Conservation (phyloP, 2,329 filamentous ascomycete species). For the Hypoxylon sp. region DNA sequence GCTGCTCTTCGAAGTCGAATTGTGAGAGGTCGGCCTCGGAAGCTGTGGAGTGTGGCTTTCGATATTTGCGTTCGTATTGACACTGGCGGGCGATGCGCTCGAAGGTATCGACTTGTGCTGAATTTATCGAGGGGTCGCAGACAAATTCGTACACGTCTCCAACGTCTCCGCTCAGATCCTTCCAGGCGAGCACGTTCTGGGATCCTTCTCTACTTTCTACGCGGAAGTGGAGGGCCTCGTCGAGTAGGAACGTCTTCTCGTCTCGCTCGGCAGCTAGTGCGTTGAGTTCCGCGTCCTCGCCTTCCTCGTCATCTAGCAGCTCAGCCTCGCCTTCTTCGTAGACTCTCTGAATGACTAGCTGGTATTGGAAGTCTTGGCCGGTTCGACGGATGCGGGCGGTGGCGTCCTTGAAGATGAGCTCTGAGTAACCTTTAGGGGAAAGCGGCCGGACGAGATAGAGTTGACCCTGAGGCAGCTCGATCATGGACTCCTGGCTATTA, state of each 20-base stretch:
- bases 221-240: constrained; percentile 89
- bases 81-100: constrained; percentile 87
- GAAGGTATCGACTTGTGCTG: constrained; percentile 81
- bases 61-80: constrained; percentile 97
- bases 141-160: constrained; percentile 99
- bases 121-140: constrained; percentile 79
- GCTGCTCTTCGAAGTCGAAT: constrained; percentile 80
- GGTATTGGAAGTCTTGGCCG: constrained; percentile 95
- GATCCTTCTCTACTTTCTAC: constrained; percentile 83
- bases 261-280: constrained; percentile 84
- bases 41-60: constrained; percentile 81
- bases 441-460: constrained; percentile 96
- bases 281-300: constrained; percentile 81
- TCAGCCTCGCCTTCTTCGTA: constrained; percentile 99
- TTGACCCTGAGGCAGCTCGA: constrained; percentile 94
- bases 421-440: constrained; percentile 96
- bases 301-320: constrained; percentile 87
- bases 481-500: constrained; percentile 88
- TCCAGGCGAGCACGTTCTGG: constrained; percentile 92
- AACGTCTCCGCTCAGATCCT: constrained; percentile 90
- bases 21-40: constrained; percentile 83
- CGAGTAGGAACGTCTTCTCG: constrained; percentile 97
- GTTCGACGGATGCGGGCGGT: constrained; percentile 92
- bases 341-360: constrained; percentile 93
- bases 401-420: constrained; percentile 98